These are phyloP conservation scores for Microthyrium microscopicum DNA, from an alignment of 2,329 filamentous ascomycete species.

Conservation along the genomic window DNA sequence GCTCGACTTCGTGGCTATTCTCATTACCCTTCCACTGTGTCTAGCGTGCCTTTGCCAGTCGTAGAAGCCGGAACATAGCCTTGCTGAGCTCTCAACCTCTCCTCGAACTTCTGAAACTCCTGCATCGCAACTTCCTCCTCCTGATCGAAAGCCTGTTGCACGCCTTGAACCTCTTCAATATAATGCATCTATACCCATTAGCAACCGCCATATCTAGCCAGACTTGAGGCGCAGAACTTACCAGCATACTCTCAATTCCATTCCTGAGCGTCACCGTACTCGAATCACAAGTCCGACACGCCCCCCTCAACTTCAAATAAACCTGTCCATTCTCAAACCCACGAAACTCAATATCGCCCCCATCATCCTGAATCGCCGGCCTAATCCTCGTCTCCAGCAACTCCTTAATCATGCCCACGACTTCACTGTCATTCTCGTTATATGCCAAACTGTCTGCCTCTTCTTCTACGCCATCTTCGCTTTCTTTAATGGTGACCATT, in stretches of 20 bases:
- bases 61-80: slow-evolving; percentile 35
- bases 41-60: slow-evolving; percentile 34
- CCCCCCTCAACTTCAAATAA: slow-evolving; percentile 72
- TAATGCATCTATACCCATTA: slow-evolving; percentile 27
- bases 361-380: slow-evolving; percentile 92
- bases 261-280: slow-evolving; percentile 95
- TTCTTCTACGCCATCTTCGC: slow-evolving; percentile 33
- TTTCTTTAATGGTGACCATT: slow-evolving; percentile 45
- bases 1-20: no score
- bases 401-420: slow-evolving; percentile 98
- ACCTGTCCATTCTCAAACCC: slow-evolving; percentile 80
- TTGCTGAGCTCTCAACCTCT: slow-evolving; percentile 52
- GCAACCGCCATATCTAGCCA: slow-evolving; percentile 5
- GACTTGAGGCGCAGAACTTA: slow-evolving; percentile 41
- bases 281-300: slow-evolving; percentile 89
- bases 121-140: slow-evolving; percentile 77
- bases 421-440: slow-evolving; percentile 81
- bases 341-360: slow-evolving; percentile 89
- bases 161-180: slow-evolving; percentile 90
- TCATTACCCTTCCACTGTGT: slow-evolving; percentile 34
- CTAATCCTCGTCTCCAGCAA: slow-evolving; percentile 86
- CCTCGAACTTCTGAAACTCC: slow-evolving; percentile 91
- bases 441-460: slow-evolving; percentile 60
- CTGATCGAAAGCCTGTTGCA: slow-evolving; percentile 76
- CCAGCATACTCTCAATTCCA: slow-evolving; percentile 95